Conservation (phyloP, 2,329 filamentous ascomycete species). For the Microdochium trichocladiopsis region DNA sequence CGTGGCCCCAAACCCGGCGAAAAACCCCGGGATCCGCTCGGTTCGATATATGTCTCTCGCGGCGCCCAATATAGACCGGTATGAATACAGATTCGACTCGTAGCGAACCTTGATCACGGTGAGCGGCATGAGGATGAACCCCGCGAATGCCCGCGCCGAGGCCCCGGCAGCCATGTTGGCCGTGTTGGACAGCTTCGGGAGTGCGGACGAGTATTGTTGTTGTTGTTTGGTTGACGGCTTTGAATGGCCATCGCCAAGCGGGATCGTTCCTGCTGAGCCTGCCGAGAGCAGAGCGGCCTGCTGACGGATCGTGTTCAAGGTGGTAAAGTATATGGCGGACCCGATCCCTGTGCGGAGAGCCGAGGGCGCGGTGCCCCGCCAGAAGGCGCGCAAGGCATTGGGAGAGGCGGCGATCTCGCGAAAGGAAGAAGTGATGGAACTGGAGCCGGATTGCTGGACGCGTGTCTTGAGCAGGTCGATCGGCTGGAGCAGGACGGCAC, state of each 20-base stretch:
- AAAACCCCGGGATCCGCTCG: conserved; percentile 79
- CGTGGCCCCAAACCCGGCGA: conserved; percentile 88
- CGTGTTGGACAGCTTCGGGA: conserved; percentile 76
- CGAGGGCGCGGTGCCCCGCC: conserved; percentile 88
- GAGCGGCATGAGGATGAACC: conserved; percentile 89
- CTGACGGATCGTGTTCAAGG: conserved; percentile 77
- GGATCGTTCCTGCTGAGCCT: conserved; percentile 10
- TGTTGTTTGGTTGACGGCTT: conserved; percentile 4
- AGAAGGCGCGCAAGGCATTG: conserved; percentile 61
- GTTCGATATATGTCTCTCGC: conserved; percentile 64
- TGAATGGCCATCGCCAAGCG: conserved; percentile 8
- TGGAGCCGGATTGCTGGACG: conserved; percentile 76
- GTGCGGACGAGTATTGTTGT: conserved; percentile 53
- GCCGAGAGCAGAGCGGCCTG: conserved; percentile 40
- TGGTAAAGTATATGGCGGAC: conserved; percentile 88
- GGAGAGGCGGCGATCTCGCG: conserved; percentile 63
- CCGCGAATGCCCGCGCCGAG: conserved; percentile 74
- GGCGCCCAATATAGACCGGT: conserved; percentile 68
- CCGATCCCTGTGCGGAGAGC: conserved; percentile 91
- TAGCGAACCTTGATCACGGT: conserved; percentile 97
- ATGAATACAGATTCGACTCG: conserved; percentile 80
- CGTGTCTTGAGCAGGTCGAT: conserved; percentile 95
- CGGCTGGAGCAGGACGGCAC: conserved; percentile 86
- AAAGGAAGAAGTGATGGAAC: conserved; percentile 62
- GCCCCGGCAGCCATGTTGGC: conserved; percentile 84